Conservation (phyloP, 108 stramenopile species). For the Stephanodiscus triporus region DNA sequence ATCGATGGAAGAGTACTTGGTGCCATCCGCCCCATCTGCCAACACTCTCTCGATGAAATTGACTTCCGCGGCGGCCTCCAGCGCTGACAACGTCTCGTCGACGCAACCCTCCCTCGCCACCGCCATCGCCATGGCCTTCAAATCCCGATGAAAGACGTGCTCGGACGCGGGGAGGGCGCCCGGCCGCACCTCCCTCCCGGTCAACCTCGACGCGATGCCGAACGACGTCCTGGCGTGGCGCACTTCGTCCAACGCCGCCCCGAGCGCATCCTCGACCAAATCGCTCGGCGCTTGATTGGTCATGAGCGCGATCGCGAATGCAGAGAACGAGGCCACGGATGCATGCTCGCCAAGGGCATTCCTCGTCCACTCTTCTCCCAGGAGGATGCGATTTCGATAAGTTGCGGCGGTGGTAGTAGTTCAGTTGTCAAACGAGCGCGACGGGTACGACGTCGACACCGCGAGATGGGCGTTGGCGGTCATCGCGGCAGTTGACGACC, state of each 20-base stretch:
- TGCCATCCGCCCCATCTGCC: neutral
- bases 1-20: conserved; percentile 31
- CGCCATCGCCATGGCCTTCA: conserved; percentile 52
- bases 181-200: conserved; percentile 41
- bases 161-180: conserved; percentile 49
- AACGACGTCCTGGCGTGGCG: conserved; percentile 45
- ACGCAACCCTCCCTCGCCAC: conserved; percentile 60
- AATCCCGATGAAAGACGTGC: conserved; percentile 44
- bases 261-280: conserved; percentile 54
- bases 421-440: neutral
- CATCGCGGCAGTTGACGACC: neutral
- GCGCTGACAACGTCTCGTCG: conserved; percentile 59
- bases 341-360: conserved; percentile 63
- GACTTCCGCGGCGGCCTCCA: conserved; percentile 45
- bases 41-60: conserved; percentile 1
- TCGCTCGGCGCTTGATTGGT: conserved; percentile 57
- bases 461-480: neutral
- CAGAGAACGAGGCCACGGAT: conserved; percentile 62
- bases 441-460: neutral
- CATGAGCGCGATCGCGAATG: conserved; percentile 62
- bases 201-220: conserved; percentile 8
- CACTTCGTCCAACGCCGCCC: conserved; percentile 59
- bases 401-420: neutral
- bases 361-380: conserved; percentile 49
- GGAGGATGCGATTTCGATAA: neutral